A percentile compares a stretch with the other conserved stretches of the same genome.
These are phyloP conservation scores for Lachancea nothofagi DNA, from an alignment of 805 yeast genomes.

Conservation along the genomic window DNA sequence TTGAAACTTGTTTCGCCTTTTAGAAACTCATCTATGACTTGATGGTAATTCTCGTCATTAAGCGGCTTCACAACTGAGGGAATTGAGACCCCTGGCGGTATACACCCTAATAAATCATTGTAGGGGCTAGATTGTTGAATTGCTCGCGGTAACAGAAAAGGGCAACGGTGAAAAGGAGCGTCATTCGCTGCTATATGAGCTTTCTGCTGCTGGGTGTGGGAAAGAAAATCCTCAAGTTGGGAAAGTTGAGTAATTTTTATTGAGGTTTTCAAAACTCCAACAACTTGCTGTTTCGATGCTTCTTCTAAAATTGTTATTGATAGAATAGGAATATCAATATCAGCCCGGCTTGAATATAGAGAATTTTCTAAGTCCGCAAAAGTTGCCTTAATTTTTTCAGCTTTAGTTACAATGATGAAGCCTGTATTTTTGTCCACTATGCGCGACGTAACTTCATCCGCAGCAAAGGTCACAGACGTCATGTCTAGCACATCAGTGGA, in stretches of 20 bases:
- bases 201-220: conserved; percentile 51
- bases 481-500: conserved; percentile 61
- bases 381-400: conserved; percentile 34
- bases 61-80: conserved; percentile 63
- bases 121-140: conserved; percentile 42
- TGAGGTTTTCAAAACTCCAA: conserved; percentile 51
- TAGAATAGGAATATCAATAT: conserved; percentile 47
- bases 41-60: conserved; percentile 42
- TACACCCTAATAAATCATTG: conserved; percentile 44
- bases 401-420: conserved; percentile 19
- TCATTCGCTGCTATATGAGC: conserved; percentile 66
- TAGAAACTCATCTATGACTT: conserved; percentile 28
- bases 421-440: conserved; percentile 34
- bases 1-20: neutral
- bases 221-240: conserved; percentile 43
- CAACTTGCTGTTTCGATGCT: conserved; percentile 17
- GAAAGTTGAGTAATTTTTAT: conserved; percentile 54
- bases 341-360: conserved; percentile 52
- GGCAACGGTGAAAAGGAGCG: conserved; percentile 74
- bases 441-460: conserved; percentile 43
- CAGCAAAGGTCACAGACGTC: conserved; percentile 52
- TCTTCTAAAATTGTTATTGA: conserved; percentile 28
- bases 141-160: conserved; percentile 58
- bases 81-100: conserved; percentile 55
- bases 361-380: conserved; percentile 67